These are phyloP conservation scores for Pestalotiopsis sp. DNA, from an alignment of 2,329 filamentous ascomycete genomes.

Conservation along the genomic window DNA sequence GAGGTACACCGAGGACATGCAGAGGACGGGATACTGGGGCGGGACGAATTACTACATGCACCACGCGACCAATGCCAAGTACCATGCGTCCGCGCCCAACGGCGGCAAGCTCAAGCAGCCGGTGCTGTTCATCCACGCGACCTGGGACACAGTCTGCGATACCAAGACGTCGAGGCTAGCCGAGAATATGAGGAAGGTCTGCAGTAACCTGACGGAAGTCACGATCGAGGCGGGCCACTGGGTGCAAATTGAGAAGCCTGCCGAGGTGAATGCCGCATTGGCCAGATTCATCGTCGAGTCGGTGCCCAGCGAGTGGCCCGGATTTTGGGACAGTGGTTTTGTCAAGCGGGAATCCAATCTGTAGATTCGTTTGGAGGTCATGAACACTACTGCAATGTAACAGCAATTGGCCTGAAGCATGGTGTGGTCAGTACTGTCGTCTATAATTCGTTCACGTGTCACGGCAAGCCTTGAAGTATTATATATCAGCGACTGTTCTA, in stretches of 20 bases:
- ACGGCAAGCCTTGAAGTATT: no score
- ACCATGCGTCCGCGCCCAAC: slow-evolving; percentile 27
- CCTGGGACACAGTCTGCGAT: slow-evolving; percentile 40
- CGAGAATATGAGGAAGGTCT: slow-evolving; percentile 35
- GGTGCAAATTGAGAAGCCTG: slow-evolving; percentile 32
- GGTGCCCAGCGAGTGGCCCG: slow-evolving; percentile 21
- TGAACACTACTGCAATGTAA: no score
- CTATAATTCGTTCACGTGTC: no score
- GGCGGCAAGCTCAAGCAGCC: slow-evolving; percentile 38
- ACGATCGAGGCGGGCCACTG: slow-evolving; percentile 37
- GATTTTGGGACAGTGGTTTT: slow-evolving; percentile 20
- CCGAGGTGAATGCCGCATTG: slow-evolving; percentile 27
- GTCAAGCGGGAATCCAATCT: slow-evolving; percentile 13
- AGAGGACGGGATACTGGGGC: slow-evolving; percentile 20
- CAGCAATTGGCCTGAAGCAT: no score
- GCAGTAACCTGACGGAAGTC: slow-evolving; percentile 40
- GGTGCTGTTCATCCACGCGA: slow-evolving; percentile 36
- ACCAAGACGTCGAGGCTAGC: slow-evolving; percentile 34
- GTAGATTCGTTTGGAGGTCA: no score
- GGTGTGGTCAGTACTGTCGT: no score
- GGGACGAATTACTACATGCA: slow-evolving; percentile 39
- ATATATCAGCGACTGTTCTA: no score
- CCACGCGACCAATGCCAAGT: slow-evolving; percentile 42
- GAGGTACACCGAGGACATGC: background rate
- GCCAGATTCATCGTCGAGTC: slow-evolving; percentile 20